Evolutionary conservation across 129 eudicot genomes (phyloP), one percentile per base, ranked within the genome.

Genomic region (Chrysanthemum seticuspe): DNA sequence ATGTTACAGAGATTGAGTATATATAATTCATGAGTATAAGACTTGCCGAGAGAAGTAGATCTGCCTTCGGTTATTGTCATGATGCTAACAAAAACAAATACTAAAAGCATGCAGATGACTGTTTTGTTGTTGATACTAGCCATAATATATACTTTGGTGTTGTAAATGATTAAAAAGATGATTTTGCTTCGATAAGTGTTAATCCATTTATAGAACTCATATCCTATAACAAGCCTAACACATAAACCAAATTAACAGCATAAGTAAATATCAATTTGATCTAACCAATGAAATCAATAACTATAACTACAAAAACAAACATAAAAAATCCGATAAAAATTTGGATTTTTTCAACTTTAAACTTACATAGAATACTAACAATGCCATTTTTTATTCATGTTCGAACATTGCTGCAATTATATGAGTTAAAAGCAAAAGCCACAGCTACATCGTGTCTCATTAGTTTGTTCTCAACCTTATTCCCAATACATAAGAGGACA

Each of bases 171-270:
- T 70, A 3, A 13, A 64, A 49, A 44, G 21, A 73, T 75, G 56
- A 14, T 52, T 52, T 61, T 45, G 81, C 75, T 83, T 82, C 10
- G 66, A 12, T 65, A 47, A 54, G 18, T 74, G 64, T 74, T 64
- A 51, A 72, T 8, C 50, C 11, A 64, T 74, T 74, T 74, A 74
- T 74, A 74, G 66, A 65, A 74, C 57, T 40, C 63, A 21, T 54
- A 13, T 48, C 65, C 72, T 64, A 54, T 51, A 74, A 31, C 36
- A 10, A 53, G 58, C n/a, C 21, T 55, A 55, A 55, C 60, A 55
- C 60, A 15, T 55, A 55, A 15, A 55, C 8, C 60, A 15, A 15
- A 55, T 5, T n/a, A 5, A 15, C 58, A 55, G 0, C 19, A 55
- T 55, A 2, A 10, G 7, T 15, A 55, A n/a, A 19, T 55, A 15